These are phyloP conservation scores for Fragaria ananassa DNA, from an alignment of 306 rosid species.

Conservation along the genomic window DNA sequence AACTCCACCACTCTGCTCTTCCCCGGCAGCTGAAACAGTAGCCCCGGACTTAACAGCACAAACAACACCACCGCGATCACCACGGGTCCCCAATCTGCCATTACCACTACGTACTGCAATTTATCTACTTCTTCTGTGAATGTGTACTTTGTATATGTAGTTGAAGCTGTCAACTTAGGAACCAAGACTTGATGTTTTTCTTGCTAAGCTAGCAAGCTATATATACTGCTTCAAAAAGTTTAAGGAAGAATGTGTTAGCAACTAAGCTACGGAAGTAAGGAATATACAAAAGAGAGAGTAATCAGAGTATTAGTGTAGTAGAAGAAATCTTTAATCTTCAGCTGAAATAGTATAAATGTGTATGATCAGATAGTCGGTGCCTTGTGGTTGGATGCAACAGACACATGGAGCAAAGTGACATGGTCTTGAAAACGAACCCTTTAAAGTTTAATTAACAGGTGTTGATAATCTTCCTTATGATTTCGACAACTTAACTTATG, in stretches of 20 bases:
- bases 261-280: conserved; percentile 23
- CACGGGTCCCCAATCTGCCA: conserved; percentile 82
- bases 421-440: background rate
- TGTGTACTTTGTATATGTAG: background rate
- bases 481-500: background rate
- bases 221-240: background rate
- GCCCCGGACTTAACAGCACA: conserved; percentile 58
- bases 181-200: background rate
- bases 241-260: background rate
- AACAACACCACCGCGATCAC: conserved; percentile 72
- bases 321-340: background rate
- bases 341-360: background rate
- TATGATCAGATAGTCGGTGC: background rate
- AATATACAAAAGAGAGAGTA: conserved; percentile 7
- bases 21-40: conserved; percentile 62
- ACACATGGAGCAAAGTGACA: conserved; percentile 2
- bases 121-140: background rate
- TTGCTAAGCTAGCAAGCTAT: background rate
- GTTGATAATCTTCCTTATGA: background rate
- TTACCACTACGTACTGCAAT: background rate
- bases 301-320: conserved; percentile 12
- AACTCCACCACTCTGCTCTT: conserved; percentile 46
- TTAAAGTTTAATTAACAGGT: background rate
- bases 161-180: background rate
- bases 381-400: background rate